Evolutionary conservation across 441 rosid genomes (phyloP).

Genomic region (Populus tomentosa): DNA sequence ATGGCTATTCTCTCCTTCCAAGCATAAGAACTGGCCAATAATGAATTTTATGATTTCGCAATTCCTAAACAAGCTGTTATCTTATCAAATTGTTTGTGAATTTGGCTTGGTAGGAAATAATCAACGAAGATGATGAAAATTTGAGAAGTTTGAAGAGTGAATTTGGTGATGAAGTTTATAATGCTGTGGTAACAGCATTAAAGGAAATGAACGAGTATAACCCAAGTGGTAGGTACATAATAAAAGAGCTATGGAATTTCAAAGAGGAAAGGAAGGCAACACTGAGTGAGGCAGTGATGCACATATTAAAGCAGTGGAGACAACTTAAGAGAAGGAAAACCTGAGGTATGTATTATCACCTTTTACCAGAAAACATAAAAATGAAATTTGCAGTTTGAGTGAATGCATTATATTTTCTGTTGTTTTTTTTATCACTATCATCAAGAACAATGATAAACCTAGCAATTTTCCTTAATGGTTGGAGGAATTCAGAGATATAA

Average conservation of each 20-base stretch:
- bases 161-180: conserved; percentile 28
- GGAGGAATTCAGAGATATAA: neutral
- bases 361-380: neutral
- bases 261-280: conserved; percentile 38
- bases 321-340: conserved; percentile 15
- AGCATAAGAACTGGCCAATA: too few species aligned
- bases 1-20: too few species aligned
- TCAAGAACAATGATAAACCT: neutral
- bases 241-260: conserved; percentile 36
- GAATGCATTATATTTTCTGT: neutral
- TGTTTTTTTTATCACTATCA: neutral
- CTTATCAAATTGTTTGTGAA: neutral
- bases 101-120: conserved; percentile 24
- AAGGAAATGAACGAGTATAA: conserved; percentile 37
- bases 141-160: conserved; percentile 27
- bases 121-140: conserved; percentile 37
- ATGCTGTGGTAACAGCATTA: conserved; percentile 32
- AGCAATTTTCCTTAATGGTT: neutral
- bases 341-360: conserved; percentile 9
- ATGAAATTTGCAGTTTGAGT: neutral
- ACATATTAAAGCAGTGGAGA: conserved; percentile 27
- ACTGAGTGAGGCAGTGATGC: conserved; percentile 26
- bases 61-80: neutral
- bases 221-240: conserved; percentile 41
- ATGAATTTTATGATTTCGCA: neutral